phyloP scores from a whole-genome alignment of 345 rosid species.

The Moricandia moricandioides region DNA sequence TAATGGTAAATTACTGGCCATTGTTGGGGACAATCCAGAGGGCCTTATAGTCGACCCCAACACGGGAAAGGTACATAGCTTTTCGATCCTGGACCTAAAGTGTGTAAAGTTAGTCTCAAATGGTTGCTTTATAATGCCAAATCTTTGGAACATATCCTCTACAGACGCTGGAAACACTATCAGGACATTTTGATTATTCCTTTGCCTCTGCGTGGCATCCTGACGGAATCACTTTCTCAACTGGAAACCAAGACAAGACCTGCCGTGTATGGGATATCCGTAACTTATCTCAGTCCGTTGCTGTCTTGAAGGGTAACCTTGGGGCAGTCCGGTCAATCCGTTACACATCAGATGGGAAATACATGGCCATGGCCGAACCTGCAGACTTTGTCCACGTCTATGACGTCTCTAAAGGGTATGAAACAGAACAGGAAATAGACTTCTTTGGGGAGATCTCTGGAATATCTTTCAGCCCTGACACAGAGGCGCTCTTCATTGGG shows the following conservation, averaged over 20 bases:
- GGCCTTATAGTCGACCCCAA: conserved; percentile 63
- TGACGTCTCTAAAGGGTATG: conserved; percentile 57
- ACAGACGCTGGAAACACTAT: conserved; percentile 51
- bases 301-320: conserved; percentile 69
- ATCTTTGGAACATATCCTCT: conserved; percentile 18
- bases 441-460: conserved; percentile 89
- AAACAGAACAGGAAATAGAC: conserved; percentile 72
- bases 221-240: conserved; percentile 65
- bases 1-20: conserved; percentile 60
- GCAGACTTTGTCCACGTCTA: conserved; percentile 82
- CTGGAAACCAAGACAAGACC: conserved; percentile 90
- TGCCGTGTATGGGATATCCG: conserved; percentile 80
- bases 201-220: conserved; percentile 91
- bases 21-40: conserved; percentile 76
- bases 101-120: conserved; percentile 3
- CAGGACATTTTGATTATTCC: conserved; percentile 71
- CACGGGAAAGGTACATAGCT: conserved; percentile 58
- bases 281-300: conserved; percentile 54
- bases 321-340: conserved; percentile 78
- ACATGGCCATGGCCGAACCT: conserved; percentile 83
- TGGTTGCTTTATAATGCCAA: not conserved
- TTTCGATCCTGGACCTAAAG: not conserved
- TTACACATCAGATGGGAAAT: conserved; percentile 65
- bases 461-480: conserved; percentile 74
- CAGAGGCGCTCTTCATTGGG: conserved; percentile 73